Evolutionary conservation across 345 rosid species (phyloP).

Genomic region (Murraya paniculata): DNA sequence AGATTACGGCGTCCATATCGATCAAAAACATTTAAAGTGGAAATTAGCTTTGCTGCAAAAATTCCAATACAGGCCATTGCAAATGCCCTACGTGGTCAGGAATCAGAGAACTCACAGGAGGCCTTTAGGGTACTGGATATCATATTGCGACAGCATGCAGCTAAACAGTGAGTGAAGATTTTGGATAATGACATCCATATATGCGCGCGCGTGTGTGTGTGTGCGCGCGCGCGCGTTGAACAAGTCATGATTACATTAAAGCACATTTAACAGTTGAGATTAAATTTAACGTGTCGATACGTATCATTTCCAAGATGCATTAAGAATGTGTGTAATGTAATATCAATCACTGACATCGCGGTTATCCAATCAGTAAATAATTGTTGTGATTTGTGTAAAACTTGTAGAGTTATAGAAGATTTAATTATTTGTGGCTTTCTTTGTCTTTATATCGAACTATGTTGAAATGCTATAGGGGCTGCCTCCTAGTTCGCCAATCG

Average conservation of each 20-base stretch:
- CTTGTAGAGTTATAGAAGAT: not conserved
- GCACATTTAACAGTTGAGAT: not conserved
- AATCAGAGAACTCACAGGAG: conserved; percentile 69
- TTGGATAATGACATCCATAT: not conserved
- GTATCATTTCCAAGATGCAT: not conserved
- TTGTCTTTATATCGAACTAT: not conserved
- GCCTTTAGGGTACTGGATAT: conserved; percentile 81
- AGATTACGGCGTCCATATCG: conserved; percentile 56
- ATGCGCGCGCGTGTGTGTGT: too few relatives aligned
- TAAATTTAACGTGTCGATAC: not conserved
- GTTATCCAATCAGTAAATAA: not conserved
- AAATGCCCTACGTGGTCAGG: conserved; percentile 73
- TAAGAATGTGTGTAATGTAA: not conserved
- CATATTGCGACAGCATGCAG: conserved; percentile 81
- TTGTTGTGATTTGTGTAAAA: not conserved
- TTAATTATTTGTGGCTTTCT: not conserved
- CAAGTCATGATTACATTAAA: not conserved
- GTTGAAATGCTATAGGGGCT: conserved; percentile 56
- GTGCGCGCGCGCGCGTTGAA: too few relatives aligned
- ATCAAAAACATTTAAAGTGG: conserved; percentile 62
- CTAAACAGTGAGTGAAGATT: conserved; percentile 60
- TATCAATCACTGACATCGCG: not conserved
- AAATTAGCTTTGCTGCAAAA: conserved; percentile 69
- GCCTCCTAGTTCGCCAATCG: conserved; percentile 88
- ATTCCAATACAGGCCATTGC: conserved; percentile 87